Evolutionary conservation across 345 rosid genomes (phyloP), one percentile per base, ranked within the genome.

Genomic region (Linum tenue): DNA sequence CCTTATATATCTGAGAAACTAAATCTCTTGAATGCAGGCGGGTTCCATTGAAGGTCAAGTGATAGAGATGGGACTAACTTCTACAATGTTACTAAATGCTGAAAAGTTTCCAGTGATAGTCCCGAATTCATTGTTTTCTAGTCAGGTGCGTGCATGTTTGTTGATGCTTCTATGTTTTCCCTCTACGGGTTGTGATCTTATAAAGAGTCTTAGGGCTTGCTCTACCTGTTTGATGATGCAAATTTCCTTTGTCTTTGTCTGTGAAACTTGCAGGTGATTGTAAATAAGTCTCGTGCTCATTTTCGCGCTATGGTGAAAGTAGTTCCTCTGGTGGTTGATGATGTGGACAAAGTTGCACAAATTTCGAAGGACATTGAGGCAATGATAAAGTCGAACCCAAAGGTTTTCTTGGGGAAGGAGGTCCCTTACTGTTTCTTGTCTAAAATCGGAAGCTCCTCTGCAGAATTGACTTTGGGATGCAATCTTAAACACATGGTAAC

Each of bases 41-140:
- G 98, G 97, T 62, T 80, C 94, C 7, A 67, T 90, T 15, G 97
- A 92, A 82, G 97, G 97, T 64, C 96, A 90, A 66, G 98, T 92
- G 64, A 82, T 88, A 41, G 96, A 88, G 70, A 88, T 90, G 88
- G 97, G 97, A 64, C 92, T 92, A 59, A 86, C 91, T 7, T 82
- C 86, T 59, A 90, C 97, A 42, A 80, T 84, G 38, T 79, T 92
- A 75, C 72, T 90, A 57, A 90, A 72, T 67, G 80, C 91, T 14
- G 97, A 92, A 75, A 88, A 82, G 50, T 92, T 88, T 72, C 92
- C 95, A 1, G 92, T 86, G 62, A 48, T 84, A 67, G 96, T 92
- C 74, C 98, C 97, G 15, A 92, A 92, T 83, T 85, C 98, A 22
- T 69, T 90, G 75, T 88, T 92, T 79, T 92, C 96, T 42, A 90